Evolutionary conservation across 306 rosid genomes (phyloP), one percentile per base, ranked within the genome.

Genomic region (Acmispon strigosus): DNA sequence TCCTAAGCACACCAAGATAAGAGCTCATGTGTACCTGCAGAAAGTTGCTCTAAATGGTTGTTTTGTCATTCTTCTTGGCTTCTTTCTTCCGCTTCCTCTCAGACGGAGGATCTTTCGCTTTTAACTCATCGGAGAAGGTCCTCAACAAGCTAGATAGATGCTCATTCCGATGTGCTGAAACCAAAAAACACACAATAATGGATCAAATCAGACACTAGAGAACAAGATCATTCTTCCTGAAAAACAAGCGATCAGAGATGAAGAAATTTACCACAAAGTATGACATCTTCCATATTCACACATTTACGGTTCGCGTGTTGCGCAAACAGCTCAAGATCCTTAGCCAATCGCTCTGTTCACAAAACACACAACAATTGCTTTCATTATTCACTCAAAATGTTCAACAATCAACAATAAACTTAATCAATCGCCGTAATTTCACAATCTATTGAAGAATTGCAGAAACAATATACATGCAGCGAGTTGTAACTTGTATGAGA

Each of bases 221-320:
- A 70, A 10, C 15, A 22, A 14, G 2, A 15, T 18, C 60, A 17
- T 8, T 52, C 34, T 10, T 34, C 59, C 54, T 12, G 57, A 43
- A 54, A 72, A 62, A 3, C 14, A 24, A 6, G 37, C 32, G 8
- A 36, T 12, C 16, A 12, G 44, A 50, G 19, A 19, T 3, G 18
- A 36, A 4, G 37, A 75, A 75, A 76, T 88, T 88, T 60, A 88
- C 98, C 96, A 10, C 89, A 76, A 15, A 93, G 94, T 65, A 93
- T 86, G 70, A 90, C 97, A 63, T 93, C 98, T 75, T 93, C 97
- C 90, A 82, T 80, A 77, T 87, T 93, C 43, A 74, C 96, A 66
- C 88, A 77, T 80, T 90, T 90, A 16, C 97, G 94, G 82, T 87
- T 81, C 9, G 89, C 96, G 41, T 93, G 98, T 72, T 86, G 98